Evolutionary conservation across 2,329 filamentous ascomycete species (phyloP).

Genomic region (Zasmidium angulare): DNA sequence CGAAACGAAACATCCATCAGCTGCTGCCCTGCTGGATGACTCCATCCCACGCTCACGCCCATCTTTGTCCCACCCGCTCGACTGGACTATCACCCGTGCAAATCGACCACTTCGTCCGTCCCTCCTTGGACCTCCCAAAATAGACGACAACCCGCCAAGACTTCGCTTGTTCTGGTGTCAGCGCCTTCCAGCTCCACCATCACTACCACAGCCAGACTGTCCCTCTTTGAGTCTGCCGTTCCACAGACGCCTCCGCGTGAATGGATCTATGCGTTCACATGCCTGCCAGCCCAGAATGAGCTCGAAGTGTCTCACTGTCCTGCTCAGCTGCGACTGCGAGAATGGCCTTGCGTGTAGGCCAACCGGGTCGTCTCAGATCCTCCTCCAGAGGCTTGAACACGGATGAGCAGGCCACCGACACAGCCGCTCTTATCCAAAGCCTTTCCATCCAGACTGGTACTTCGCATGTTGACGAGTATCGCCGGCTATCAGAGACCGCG

Average conservation of each 20-base stretch:
- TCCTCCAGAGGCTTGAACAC: slow-evolving; percentile 28
- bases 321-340: slow-evolving; percentile 15
- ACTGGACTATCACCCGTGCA: no score
- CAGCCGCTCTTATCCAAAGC: slow-evolving; percentile 25
- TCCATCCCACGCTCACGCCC: background rate
- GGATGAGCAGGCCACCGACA: slow-evolving; percentile 26
- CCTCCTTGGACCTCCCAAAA: background rate
- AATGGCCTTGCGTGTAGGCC: slow-evolving; percentile 28
- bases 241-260: slow-evolving; percentile 4
- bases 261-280: slow-evolving; percentile 14
- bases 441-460: slow-evolving; percentile 19
- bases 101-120: background rate
- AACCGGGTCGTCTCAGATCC: slow-evolving; percentile 26
- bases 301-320: slow-evolving; percentile 12
- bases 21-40: background rate
- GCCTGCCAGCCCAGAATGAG: slow-evolving; percentile 21
- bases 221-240: slow-evolving; percentile 1
- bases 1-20: background rate
- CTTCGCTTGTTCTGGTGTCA: background rate
- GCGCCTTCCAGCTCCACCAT: background rate
- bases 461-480: slow-evolving; percentile 15
- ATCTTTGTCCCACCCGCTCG: background rate
- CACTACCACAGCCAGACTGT: background rate
- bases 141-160: background rate
- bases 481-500: slow-evolving; percentile 19